Evolutionary conservation across 768 basidiomycete species (phyloP).

Genomic region (Trametes elegans): DNA sequence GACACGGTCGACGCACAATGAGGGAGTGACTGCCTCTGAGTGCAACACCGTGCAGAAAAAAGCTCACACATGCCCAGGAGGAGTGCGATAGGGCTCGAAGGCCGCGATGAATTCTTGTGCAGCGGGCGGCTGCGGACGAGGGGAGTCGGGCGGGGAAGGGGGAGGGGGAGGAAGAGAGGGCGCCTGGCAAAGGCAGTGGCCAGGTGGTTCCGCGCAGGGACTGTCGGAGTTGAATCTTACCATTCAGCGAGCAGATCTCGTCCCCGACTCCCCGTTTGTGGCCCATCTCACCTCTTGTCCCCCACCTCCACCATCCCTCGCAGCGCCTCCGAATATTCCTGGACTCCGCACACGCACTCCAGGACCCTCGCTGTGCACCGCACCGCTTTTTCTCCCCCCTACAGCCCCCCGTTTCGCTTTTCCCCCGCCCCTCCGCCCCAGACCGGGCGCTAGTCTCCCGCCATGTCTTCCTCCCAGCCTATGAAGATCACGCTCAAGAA

Average conservation of each 20-base stretch:
- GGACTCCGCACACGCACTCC: constrained; percentile 2
- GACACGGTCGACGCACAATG: background rate
- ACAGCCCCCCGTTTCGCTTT: background rate
- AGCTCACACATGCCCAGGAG: background rate
- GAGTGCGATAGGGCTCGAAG: background rate
- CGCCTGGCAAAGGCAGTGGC: constrained; percentile 10
- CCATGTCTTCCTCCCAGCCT: constrained; percentile 32
- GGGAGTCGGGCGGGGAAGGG: background rate
- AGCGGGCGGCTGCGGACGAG: background rate
- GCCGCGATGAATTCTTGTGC: background rate
- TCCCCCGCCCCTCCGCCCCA: constrained; percentile 1
- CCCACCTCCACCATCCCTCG: constrained; percentile 18
- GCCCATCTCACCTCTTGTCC: constrained; percentile 24
- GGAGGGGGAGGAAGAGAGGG: background rate
- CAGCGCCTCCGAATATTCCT: constrained; percentile 13
- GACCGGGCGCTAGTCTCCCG: constrained; percentile 11
- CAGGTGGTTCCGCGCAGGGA: constrained; percentile 19
- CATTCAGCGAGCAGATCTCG: constrained; percentile 30
- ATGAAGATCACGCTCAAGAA: constrained; percentile 65
- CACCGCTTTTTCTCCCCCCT: background rate
- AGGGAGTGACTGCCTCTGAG: background rate
- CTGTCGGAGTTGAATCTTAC: constrained; percentile 30
- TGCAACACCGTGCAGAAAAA: background rate
- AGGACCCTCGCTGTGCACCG: background rate
- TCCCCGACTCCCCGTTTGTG: constrained; percentile 22